These are phyloP conservation scores for Juglanconis juglandina DNA, from an alignment of 2,329 filamentous ascomycete genomes.

Conservation along the genomic window DNA sequence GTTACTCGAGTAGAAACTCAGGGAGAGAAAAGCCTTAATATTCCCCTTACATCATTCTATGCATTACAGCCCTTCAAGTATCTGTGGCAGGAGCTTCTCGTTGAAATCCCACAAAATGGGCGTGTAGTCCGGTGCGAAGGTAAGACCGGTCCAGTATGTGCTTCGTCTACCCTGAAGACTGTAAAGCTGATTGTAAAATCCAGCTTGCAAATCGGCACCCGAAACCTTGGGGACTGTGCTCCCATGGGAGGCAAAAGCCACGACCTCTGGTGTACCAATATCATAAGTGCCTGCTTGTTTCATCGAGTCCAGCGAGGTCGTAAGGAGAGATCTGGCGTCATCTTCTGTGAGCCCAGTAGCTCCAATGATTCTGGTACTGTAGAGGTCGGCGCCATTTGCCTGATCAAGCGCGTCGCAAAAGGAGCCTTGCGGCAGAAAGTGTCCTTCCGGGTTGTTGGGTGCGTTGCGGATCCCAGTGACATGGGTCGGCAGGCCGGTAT, in stretches of 20 bases:
- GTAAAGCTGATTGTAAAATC: slow-evolving; percentile 4
- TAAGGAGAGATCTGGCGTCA: not conserved
- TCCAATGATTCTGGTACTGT: not conserved
- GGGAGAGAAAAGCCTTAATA: no score
- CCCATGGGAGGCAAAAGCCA: slow-evolving; percentile 5
- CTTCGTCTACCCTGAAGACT: slow-evolving; percentile 3
- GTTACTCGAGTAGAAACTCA: no score
- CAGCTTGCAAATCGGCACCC: not conserved
- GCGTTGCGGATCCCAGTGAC: slow-evolving; percentile 6
- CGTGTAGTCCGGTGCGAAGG: slow-evolving; percentile 5
- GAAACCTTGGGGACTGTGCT: slow-evolving; percentile 3
- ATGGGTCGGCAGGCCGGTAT: not conserved
- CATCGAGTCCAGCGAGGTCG: not conserved
- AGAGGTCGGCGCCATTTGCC: not conserved
- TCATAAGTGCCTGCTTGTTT: slow-evolving; percentile 5
- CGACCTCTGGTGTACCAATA: not conserved
- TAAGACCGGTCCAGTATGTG: slow-evolving; percentile 6
- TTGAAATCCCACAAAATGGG: slow-evolving; percentile 8
- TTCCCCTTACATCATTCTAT: not conserved
- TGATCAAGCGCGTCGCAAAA: slow-evolving; percentile 10
- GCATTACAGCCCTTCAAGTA: not conserved
- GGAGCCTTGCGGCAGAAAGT: slow-evolving; percentile 1
- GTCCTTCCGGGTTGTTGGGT: not conserved
- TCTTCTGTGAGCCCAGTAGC: not conserved
- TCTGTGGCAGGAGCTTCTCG: slow-evolving; percentile 1